Base-by-base conservation (phyloP, 371 early-diverging fungal genomes). In the Mucor sp. region DNA sequence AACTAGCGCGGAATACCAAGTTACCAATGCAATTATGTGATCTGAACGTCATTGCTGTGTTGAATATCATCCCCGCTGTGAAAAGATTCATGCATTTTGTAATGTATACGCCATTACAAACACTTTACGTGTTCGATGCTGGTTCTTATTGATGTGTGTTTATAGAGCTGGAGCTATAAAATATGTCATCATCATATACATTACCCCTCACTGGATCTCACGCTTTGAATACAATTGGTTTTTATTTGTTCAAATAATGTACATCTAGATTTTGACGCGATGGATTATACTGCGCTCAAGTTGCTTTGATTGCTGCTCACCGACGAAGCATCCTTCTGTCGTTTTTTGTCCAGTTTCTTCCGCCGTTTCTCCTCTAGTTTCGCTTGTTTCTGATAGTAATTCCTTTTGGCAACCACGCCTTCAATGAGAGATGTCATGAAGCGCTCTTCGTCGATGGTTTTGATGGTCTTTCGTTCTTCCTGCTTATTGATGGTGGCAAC, bases 401-500 rank as follows among this genome's bases (percentile, higher is more conserved):
- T 28, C 48, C 82, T 70, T 72, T 79, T 82, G 7, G 64, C 30
- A 43, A 77, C 39, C 4, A 79, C 78, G n/a, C 82, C 79, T 65
- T 79, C 76, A 21, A 79, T 76, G 17, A 82, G 48, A 9, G 70
- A 70, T 8, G 76, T 70, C 59, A 82, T 63, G 39, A 82, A 82
- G 3, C 82, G 62, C 50, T 77, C 68, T 63, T 82, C 82, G 59
- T 82, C 77, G 47, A 82, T 79, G 15, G 74, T 25, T 23, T 62
- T 32, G 27, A 81, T 15, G 9, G 65, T 23, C 11, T 74, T 58
- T 19, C 71, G 60, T 55, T 69, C 19, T 19, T 78, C 70, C 17
- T 70, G 48, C 60, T 78, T 74, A 55, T 74, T 76, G 30, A 83
- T 70, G 0, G 72, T 69, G 2, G 66, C 62, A 2, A 83, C 81